phyloP scores from a whole-genome alignment of 1,284 basidiomycete species.

The Trametes hirsuta region DNA sequence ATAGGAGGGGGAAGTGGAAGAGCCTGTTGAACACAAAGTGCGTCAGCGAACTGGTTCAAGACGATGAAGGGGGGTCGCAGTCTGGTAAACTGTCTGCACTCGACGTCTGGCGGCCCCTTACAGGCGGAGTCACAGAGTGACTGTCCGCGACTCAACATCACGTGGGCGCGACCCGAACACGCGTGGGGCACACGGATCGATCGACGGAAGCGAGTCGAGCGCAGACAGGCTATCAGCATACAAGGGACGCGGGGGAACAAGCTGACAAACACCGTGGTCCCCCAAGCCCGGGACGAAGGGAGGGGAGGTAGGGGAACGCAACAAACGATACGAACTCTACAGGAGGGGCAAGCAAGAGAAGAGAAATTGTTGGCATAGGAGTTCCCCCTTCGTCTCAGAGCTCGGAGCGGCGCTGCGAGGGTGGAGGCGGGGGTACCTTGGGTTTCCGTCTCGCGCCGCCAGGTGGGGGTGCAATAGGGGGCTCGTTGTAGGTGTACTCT shows the following conservation, averaged over 20 bases:
- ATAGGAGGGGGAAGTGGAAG: slow-evolving; percentile 55
- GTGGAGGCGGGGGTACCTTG: slow-evolving; percentile 83
- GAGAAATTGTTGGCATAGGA: slow-evolving; percentile 46
- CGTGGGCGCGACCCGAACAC: slow-evolving; percentile 41
- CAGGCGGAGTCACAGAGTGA: slow-evolving; percentile 22
- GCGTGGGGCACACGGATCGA: slow-evolving; percentile 33
- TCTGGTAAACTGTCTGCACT: slow-evolving; percentile 46
- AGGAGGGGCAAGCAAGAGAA: slow-evolving; percentile 40
- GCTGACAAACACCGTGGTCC: slow-evolving; percentile 70
- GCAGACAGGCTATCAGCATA: slow-evolving; percentile 51
- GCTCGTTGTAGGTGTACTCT: slow-evolving; percentile 76
- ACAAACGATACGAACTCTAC: slow-evolving; percentile 73
- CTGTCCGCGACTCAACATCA: slow-evolving; percentile 38
- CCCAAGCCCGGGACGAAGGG: slow-evolving; percentile 86
- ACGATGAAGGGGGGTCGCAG: slow-evolving; percentile 37
- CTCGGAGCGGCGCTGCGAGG: slow-evolving; percentile 80
- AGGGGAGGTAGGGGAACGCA: slow-evolving; percentile 50
- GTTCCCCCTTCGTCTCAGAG: slow-evolving; percentile 88
- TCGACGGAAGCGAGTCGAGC: slow-evolving; percentile 30
- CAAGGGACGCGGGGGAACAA: slow-evolving; percentile 74
- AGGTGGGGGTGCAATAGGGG: slow-evolving; percentile 23
- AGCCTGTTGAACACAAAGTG: slow-evolving; percentile 33
- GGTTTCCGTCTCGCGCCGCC: slow-evolving; percentile 66
- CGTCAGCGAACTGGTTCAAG: slow-evolving; percentile 45
- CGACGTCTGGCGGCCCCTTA: slow-evolving; percentile 2